Evolutionary conservation across 208 protist genomes (phyloP).

Genomic region (Acanthamoeba healyi): DNA sequence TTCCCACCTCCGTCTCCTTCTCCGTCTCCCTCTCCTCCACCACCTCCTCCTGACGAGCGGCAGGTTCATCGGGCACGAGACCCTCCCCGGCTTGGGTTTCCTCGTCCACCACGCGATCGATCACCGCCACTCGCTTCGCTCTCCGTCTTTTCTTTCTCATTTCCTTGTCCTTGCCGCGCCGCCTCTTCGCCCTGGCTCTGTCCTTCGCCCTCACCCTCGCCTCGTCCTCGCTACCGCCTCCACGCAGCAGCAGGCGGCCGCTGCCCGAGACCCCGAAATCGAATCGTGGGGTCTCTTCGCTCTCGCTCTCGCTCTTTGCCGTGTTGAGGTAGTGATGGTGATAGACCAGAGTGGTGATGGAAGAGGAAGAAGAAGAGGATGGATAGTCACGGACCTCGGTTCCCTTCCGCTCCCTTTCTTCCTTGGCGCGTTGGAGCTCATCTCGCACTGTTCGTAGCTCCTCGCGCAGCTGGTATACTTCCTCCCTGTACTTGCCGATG

Average conservation of each 20-base stretch:
- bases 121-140: background rate
- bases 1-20: background rate
- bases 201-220: background rate
- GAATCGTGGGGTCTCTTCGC: background rate
- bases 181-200: background rate
- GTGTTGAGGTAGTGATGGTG: background rate
- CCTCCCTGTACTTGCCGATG: conserved; percentile 58
- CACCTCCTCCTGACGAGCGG: background rate
- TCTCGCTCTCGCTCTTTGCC: conserved; percentile 1
- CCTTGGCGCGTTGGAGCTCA: background rate
- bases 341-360: background rate
- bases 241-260: background rate
- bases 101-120: background rate
- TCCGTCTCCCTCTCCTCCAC: background rate
- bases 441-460: conserved; percentile 10
- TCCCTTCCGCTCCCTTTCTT: conserved; percentile 20
- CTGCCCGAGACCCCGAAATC: background rate
- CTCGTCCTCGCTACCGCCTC: background rate
- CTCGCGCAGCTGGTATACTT: conserved; percentile 43
- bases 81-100: background rate
- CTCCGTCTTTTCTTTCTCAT: conserved; percentile 13
- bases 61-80: conserved; percentile 2
- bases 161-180: background rate
- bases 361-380: conserved; percentile 13
- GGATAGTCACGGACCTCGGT: conserved; percentile 25